These are phyloP conservation scores for Ceratorhiza oryzae-sativae DNA, from an alignment of 1,284 basidiomycete species.

Conservation along the genomic window DNA sequence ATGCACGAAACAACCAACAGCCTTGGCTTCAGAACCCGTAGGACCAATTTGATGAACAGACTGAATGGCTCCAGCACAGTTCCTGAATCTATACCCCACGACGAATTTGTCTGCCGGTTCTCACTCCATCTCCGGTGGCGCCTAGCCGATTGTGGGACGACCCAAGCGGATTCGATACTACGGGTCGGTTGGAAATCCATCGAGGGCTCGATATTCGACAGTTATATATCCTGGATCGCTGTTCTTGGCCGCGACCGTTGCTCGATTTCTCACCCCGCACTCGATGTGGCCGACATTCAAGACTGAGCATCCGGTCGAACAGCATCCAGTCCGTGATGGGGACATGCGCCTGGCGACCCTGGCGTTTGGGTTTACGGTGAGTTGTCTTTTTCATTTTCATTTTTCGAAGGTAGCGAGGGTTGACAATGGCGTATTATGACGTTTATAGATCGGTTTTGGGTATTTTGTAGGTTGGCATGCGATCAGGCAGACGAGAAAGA, in stretches of 20 bases:
- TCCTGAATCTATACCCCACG: slow-evolving; percentile 2
- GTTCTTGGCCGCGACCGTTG: not conserved
- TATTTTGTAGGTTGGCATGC: slow-evolving; percentile 35
- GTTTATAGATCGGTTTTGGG: slow-evolving; percentile 25
- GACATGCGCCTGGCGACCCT: slow-evolving; percentile 34
- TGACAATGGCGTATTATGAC: not conserved
- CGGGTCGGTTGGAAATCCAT: slow-evolving; percentile 8
- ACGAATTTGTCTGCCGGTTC: not conserved
- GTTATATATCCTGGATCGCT: slow-evolving; percentile 1
- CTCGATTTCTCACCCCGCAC: not conserved
- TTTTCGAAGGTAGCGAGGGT: no score
- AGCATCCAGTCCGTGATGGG: slow-evolving; percentile 1
- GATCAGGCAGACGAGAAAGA: slow-evolving; percentile 28
- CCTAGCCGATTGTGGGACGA: no score
- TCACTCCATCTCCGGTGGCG: not conserved
- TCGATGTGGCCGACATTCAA: slow-evolving; percentile 37
- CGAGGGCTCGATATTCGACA: not conserved
- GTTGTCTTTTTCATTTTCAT: not conserved
- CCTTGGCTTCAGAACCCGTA: not conserved
- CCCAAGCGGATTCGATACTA: no score
- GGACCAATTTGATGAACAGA: not conserved
- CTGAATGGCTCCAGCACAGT: not conserved
- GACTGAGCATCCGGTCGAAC: slow-evolving; percentile 20
- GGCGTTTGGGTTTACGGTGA: slow-evolving; percentile 37
- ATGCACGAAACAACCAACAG: not conserved